These are phyloP conservation scores for Cystobasidiopsis lactophilus DNA, from an alignment of 768 basidiomycete species.

Conservation along the genomic window DNA sequence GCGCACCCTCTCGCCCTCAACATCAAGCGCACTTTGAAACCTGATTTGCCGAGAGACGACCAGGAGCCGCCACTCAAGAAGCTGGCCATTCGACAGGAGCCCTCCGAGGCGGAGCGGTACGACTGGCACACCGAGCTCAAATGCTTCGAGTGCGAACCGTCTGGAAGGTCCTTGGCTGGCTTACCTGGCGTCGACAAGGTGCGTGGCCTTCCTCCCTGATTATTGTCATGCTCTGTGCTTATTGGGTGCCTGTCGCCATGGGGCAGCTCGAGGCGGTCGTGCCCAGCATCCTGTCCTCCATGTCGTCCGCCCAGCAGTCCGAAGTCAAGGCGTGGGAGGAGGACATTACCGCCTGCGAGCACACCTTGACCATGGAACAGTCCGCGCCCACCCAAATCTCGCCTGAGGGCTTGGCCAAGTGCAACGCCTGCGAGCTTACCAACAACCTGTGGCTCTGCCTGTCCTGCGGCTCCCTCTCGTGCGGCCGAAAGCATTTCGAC, in stretches of 20 bases:
- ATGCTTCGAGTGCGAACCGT: conserved; percentile 52
- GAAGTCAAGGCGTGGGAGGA: conserved; percentile 98
- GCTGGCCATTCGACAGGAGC: conserved; percentile 61
- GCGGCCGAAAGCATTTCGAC: conserved; percentile 55
- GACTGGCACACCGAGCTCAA: conserved; percentile 41
- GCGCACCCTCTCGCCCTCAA: conserved; percentile 61
- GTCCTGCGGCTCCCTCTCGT: conserved; percentile 69
- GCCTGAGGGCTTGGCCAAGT: conserved; percentile 51
- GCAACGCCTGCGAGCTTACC: conserved; percentile 58
- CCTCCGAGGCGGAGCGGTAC: conserved; percentile 52
- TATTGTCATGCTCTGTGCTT: too few relatives aligned
- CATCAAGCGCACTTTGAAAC: conserved; percentile 48
- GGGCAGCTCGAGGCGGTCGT: conserved; percentile 25
- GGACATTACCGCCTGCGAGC: conserved; percentile 69
- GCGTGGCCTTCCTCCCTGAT: too few relatives aligned
- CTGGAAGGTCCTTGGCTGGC: too few relatives aligned
- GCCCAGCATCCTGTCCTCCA: conserved; percentile 49
- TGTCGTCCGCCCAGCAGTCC: conserved; percentile 74
- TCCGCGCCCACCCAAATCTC: conserved; percentile 27
- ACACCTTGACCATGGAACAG: conserved; percentile 40
- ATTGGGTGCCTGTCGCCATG: too few relatives aligned
- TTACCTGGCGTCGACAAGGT: conserved; percentile 16
- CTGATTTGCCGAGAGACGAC: neutral
- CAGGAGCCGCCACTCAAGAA: conserved; percentile 67
- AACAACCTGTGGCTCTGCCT: conserved; percentile 91